Conservation (phyloP, 345 rosid genomes). For the Eucalyptus tenuipes region DNA sequence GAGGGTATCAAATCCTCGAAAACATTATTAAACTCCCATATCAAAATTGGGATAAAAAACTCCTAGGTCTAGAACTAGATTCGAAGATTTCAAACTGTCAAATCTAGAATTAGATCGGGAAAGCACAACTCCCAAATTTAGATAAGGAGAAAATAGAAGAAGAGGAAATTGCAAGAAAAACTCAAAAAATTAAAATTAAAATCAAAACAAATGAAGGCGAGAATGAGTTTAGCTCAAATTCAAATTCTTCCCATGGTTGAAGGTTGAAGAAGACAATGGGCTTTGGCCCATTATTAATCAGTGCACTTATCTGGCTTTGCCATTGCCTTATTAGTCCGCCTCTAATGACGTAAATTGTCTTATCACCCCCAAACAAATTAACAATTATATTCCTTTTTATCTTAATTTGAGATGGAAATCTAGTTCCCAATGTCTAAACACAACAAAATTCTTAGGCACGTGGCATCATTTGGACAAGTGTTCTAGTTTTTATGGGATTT, state of each 20-base stretch:
- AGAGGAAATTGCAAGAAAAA: no score
- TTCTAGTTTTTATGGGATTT: background rate
- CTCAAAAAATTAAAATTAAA: no score
- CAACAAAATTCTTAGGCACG: background rate
- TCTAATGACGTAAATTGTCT: background rate
- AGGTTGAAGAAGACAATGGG: no score
- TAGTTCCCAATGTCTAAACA: background rate
- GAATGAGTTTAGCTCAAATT: no score
- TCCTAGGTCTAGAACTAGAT: no score
- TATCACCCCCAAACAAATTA: background rate
- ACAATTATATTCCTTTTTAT: background rate
- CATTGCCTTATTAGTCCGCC: background rate
- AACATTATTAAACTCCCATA: no score
- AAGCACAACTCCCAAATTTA: no score
- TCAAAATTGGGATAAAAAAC: fast-evolving
- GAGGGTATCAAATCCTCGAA: fast-evolving
- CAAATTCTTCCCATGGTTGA: no score
- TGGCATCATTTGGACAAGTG: background rate
- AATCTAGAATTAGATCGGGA: no score
- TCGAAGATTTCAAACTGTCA: no score
- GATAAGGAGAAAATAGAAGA: no score
- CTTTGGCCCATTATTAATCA: background rate
- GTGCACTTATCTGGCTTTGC: background rate
- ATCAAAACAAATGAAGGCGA: no score
- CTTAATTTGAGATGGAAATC: background rate